Conservation (phyloP, 2,329 filamentous ascomycete genomes). For the Fusarium longipes region DNA sequence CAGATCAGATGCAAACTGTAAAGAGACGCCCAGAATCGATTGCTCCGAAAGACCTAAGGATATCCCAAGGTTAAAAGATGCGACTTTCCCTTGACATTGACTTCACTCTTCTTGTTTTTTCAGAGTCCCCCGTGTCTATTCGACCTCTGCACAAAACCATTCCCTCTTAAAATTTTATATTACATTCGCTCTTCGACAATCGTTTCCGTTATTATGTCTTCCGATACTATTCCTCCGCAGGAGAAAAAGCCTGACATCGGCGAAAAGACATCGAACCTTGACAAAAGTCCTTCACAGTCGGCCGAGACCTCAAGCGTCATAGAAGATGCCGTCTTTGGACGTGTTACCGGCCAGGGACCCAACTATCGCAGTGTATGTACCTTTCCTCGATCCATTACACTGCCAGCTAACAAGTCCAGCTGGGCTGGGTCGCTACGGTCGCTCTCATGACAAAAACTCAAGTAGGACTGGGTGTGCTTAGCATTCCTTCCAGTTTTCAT, state of each 20-base stretch:
- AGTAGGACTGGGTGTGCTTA: constrained; percentile 60
- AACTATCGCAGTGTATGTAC: constrained; percentile 47
- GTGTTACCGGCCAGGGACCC: constrained; percentile 42
- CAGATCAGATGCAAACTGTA: not conserved
- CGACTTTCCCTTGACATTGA: not conserved
- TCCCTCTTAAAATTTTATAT: not conserved
- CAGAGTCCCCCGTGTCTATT: not conserved
- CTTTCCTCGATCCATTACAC: not conserved
- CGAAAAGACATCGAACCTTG: constrained; percentile 4
- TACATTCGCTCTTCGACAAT: not conserved
- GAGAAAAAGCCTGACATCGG: not conserved
- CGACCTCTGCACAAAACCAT: not conserved
- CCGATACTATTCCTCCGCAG: not conserved
- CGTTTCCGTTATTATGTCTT: constrained; percentile 7
- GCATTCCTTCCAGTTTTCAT: constrained; percentile 59
- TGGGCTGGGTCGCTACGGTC: constrained; percentile 57
- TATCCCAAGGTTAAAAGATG: constrained; percentile 12
- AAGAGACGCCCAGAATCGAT: not conserved
- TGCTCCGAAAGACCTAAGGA: not conserved
- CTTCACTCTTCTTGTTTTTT: not conserved
- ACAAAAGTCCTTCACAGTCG: constrained; percentile 9
- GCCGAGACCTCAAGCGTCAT: not conserved
- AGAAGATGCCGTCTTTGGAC: constrained; percentile 39
- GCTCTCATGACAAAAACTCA: constrained; percentile 60
- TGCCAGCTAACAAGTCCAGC: constrained; percentile 39